These are phyloP conservation scores for Leccinum disarticulatum DNA, from an alignment of 768 basidiomycete genomes.

Conservation along the genomic window DNA sequence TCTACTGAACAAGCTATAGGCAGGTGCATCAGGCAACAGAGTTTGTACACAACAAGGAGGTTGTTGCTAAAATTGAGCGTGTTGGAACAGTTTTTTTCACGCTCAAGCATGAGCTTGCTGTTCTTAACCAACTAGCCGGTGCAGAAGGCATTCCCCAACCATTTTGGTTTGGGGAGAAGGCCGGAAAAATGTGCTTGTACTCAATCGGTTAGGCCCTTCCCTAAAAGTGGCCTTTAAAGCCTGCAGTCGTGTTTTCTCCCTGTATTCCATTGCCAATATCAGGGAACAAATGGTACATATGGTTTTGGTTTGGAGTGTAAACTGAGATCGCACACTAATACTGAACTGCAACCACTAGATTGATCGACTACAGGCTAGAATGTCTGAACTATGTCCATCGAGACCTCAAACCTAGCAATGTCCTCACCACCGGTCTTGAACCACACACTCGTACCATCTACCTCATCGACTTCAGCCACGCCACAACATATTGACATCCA, in stretches of 20 bases:
- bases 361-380: not conserved
- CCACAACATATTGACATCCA: not conserved
- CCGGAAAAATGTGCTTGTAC: not conserved
- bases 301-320: not conserved
- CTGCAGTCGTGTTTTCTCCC: not conserved
- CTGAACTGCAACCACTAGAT: not conserved
- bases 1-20: not conserved
- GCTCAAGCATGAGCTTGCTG: not conserved
- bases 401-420: constrained; percentile 2
- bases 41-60: not conserved
- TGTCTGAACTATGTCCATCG: not conserved
- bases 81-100: not conserved
- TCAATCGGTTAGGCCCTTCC: not conserved
- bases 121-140: not conserved
- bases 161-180: not conserved
- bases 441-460: not conserved
- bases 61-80: not conserved
- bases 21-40: not conserved
- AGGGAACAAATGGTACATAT: not conserved
- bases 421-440: not conserved
- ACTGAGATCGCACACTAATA: not conserved
- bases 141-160: not conserved
- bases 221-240: not conserved
- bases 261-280: not conserved
- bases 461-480: not conserved